Percentiles rank a stretch among this genome's conserved stretches.
phyloP scores from a whole-genome alignment of 139 green algal genomes.

The Mesotaenium endlicherianum region DNA sequence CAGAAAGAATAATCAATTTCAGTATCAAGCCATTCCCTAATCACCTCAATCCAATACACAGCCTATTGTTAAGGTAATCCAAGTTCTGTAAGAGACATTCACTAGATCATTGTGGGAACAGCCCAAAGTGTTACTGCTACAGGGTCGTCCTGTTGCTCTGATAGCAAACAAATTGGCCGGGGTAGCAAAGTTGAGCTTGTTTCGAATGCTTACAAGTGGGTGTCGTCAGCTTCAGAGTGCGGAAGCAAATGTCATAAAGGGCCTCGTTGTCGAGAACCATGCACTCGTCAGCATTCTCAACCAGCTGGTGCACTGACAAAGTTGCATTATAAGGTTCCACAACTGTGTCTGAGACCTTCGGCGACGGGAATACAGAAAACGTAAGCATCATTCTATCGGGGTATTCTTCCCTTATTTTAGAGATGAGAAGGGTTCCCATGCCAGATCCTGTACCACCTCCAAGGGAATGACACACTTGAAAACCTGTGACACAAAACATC shows the following conservation, averaged over 20 bases:
- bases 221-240: slow-evolving; percentile 97
- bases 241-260: slow-evolving; percentile 99
- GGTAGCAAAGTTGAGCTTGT: too few relatives aligned
- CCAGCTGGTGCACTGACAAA: slow-evolving; percentile 99
- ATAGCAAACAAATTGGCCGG: too few relatives aligned
- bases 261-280: slow-evolving; percentile 98
- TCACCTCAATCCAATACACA: too few relatives aligned
- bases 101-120: too few relatives aligned
- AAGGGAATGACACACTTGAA: slow-evolving; percentile 95
- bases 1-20: too few relatives aligned
- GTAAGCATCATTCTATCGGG: slow-evolving; percentile 98
- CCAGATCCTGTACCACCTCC: slow-evolving; percentile 94
- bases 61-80: too few relatives aligned
- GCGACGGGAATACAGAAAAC: slow-evolving; percentile 99
- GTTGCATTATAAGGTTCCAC: slow-evolving; percentile 99
- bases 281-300: slow-evolving; percentile 99
- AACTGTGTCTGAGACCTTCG: slow-evolving; percentile 99
- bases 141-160: too few relatives aligned
- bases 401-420: slow-evolving; percentile 98
- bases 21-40: too few relatives aligned
- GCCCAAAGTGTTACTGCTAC: too few relatives aligned
- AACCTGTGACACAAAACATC: too few relatives aligned
- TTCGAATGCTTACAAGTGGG: slow-evolving; percentile 76
- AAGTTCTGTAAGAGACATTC: too few relatives aligned
- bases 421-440: slow-evolving; percentile 98